Percentiles rank a stretch among this genome's conserved stretches.
These are phyloP conservation scores for Sistotremastrum suecicum DNA, from an alignment of 768 basidiomycete genomes.

Conservation along the genomic window DNA sequence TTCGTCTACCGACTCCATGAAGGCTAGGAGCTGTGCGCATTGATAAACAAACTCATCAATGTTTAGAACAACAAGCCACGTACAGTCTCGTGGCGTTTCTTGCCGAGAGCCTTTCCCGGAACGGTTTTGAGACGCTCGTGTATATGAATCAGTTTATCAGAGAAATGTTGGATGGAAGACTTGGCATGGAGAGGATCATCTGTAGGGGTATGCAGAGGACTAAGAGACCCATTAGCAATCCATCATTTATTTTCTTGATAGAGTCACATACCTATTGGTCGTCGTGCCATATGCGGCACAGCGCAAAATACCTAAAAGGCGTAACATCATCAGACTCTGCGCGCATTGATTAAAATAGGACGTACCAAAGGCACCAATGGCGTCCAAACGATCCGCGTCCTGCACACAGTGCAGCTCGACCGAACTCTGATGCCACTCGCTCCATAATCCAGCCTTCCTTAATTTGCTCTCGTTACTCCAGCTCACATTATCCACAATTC, in stretches of 20 bases:
- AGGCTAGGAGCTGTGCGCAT: neutral
- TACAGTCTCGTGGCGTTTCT: constrained; percentile 60
- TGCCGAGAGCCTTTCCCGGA: constrained; percentile 51
- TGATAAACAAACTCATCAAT: neutral
- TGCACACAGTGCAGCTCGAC: constrained; percentile 72
- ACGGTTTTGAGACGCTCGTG: constrained; percentile 63
- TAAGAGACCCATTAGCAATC: constrained; percentile 12
- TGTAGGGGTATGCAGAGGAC: constrained; percentile 30
- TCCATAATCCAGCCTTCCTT: constrained; percentile 37
- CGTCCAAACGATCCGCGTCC: constrained; percentile 68
- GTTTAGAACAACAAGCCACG: constrained; percentile 8
- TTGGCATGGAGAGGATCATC: constrained; percentile 28
- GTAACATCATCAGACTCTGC: neutral
- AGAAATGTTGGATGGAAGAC: constrained; percentile 69
- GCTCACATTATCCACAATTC: constrained; percentile 65
- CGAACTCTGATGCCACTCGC: constrained; percentile 56
- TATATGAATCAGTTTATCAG: constrained; percentile 75
- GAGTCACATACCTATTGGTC: constrained; percentile 30
- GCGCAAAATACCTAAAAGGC: constrained; percentile 39
- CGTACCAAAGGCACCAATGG: constrained; percentile 68
- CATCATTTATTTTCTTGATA: constrained; percentile 28
- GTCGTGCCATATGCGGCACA: constrained; percentile 51
- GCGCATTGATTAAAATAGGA: neutral
- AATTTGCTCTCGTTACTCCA: constrained; percentile 76
- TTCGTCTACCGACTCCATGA: neutral